A percentile compares a stretch with the other conserved stretches of the same genome.
These are phyloP conservation scores for Blakeslea trispora DNA, from an alignment of 371 early-diverging fungal genomes.

Conservation along the genomic window DNA sequence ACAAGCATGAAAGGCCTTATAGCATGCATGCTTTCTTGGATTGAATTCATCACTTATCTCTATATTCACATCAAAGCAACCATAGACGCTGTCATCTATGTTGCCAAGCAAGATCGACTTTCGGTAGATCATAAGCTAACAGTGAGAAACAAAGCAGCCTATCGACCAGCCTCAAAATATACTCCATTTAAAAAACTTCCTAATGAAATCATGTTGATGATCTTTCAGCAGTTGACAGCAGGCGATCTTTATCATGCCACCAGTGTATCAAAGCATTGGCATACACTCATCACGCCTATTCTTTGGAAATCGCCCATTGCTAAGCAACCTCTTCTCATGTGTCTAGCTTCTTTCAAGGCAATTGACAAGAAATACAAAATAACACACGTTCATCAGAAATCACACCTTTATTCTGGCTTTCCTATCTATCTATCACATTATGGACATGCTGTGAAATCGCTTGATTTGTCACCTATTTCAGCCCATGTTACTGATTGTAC, in stretches of 20 bases:
- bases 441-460: slow-evolving; percentile 29
- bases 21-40: slow-evolving; percentile 15
- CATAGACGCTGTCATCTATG: slow-evolving; percentile 16
- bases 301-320: slow-evolving; percentile 40
- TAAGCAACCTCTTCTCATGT: slow-evolving; percentile 22
- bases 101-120: slow-evolving; percentile 11
- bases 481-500: slow-evolving; percentile 30
- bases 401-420: slow-evolving; percentile 19
- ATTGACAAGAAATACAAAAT: slow-evolving; percentile 11
- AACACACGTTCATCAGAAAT: slow-evolving; percentile 17
- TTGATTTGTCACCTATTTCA: slow-evolving; percentile 25
- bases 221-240: slow-evolving; percentile 27
- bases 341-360: slow-evolving; percentile 17
- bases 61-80: slow-evolving; percentile 24
- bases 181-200: slow-evolving; percentile 15
- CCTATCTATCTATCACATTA: slow-evolving; percentile 32
- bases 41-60: slow-evolving; percentile 12
- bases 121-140: slow-evolving; percentile 4
- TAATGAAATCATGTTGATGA: slow-evolving; percentile 32
- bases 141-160: neutral
- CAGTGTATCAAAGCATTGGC: slow-evolving; percentile 38
- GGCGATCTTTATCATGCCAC: slow-evolving; percentile 29
- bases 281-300: slow-evolving; percentile 35
- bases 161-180: neutral
- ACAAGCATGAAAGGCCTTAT: slow-evolving; percentile 13